Base-by-base conservation (phyloP, 2,329 filamentous ascomycete genomes). In the Piedraia hortae region DNA sequence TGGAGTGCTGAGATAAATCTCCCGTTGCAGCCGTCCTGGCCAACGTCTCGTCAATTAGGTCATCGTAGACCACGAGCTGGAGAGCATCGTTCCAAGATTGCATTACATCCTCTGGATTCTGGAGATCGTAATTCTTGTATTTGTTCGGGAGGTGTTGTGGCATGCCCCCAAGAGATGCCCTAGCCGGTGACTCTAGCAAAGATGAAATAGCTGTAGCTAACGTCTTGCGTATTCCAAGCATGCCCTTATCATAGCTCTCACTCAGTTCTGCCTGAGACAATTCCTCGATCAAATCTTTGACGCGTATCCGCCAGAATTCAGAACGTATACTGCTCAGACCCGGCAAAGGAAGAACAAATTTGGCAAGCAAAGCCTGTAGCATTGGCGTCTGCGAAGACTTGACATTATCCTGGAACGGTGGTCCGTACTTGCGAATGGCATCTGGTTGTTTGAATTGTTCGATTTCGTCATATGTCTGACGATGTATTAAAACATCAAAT, bases 211-310 rank as follows among this genome's bases (percentile, higher is more conserved):
- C 71, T 4, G 73, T 75, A 0, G 72, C 62, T 21, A 82, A 45
- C 10, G 68, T 72, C 46, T 77, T 78, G 22, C 73, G 54, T 27
- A 66, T 64, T 1, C 73, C 73, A 31, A 82, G 46, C 0, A 62
- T 54, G 8, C 69, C 72, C 43, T 77, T 77, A 41, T 82, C 73
- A 36, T 78, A 82, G 39, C 69, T 77, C 42, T 82, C 73, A 1
- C 69, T 77, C 14, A 82, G 48, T 22, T 74, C 62, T 2, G 63
- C 69, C 14, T 64, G 56, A 5, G 56, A 64, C 24, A 82, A 48
- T 34, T 62, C 54, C 33, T 50, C 46, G 33, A 74, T 48, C 9
- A 75, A 42, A 2, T 54, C 54, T 31, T 62, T 56, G 12, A 69
- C 49, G 19, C 60, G 54, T n/a, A 53, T 48, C 15, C 51, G 53